A percentile compares a stretch with the other conserved stretches of the same genome.
phyloP scores from a whole-genome alignment of 176 grass and related monocot species.

The Eremochloa ophiuroides region DNA sequence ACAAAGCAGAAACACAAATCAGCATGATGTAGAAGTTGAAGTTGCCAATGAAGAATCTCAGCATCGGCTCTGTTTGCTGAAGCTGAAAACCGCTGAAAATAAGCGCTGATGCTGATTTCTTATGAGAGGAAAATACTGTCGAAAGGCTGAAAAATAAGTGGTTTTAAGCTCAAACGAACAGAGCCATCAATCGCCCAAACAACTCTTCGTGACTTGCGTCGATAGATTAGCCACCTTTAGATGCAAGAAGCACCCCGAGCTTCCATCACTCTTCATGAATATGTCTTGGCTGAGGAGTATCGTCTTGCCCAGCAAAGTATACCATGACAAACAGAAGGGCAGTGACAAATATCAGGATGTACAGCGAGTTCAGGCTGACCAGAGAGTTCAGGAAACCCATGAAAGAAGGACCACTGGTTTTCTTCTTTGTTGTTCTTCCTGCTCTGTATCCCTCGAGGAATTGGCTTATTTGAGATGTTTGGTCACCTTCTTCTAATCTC shows the following conservation, averaged over 20 bases:
- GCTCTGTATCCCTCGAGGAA: constrained; percentile 93
- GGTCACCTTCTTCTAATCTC: constrained; percentile 70
- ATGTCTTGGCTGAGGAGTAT: constrained; percentile 39
- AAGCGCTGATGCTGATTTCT: too few species aligned
- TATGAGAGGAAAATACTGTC: too few species aligned
- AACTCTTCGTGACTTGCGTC: constrained; percentile 18
- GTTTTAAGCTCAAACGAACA: too few species aligned
- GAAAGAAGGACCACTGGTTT: constrained; percentile 76
- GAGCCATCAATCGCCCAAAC: constrained; percentile 8
- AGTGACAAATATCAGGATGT: constrained; percentile 70
- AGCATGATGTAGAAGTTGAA: background rate
- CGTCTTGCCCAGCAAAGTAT: constrained; percentile 61
- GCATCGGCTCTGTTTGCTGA: too few species aligned
- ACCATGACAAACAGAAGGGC: constrained; percentile 64
- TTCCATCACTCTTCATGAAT: constrained; percentile 39
- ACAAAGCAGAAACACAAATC: background rate
- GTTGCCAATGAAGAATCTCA: constrained; percentile 9
- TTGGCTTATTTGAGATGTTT: constrained; percentile 71
- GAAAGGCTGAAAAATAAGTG: too few species aligned
- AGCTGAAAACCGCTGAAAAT: too few species aligned
- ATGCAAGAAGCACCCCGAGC: background rate
- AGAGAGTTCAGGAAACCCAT: constrained; percentile 77
- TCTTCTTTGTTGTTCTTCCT: constrained; percentile 82
- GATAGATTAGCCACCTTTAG: background rate
- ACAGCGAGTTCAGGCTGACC: constrained; percentile 70